Evolutionary conservation across 345 rosid genomes (phyloP).

Genomic region (Erodium maritimum): DNA sequence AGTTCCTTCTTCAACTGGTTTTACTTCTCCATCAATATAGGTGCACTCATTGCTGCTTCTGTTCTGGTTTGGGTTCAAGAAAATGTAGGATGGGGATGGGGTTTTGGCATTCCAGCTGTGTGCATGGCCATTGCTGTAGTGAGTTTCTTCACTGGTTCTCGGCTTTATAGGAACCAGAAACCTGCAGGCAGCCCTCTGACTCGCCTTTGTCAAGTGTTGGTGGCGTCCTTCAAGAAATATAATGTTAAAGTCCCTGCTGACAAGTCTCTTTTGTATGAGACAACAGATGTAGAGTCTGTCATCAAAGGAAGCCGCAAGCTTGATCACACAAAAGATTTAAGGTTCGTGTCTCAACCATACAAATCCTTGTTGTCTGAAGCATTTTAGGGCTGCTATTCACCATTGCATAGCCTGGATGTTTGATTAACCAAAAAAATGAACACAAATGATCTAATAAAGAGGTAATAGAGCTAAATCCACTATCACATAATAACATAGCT

Average conservation of each 20-base stretch:
- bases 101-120: conserved; percentile 30
- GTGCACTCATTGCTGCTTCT: conserved; percentile 25
- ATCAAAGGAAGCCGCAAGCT: conserved; percentile 38
- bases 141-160: conserved; percentile 23
- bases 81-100: conserved; percentile 30
- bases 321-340: conserved; percentile 21
- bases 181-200: conserved; percentile 37
- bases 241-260: conserved; percentile 23
- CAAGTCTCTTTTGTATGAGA: conserved; percentile 25
- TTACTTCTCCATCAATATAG: conserved; percentile 25
- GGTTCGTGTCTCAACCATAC: conserved; percentile 7
- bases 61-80: conserved; percentile 25
- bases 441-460: too few relatives aligned
- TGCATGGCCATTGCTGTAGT: conserved; percentile 29
- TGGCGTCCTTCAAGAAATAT: conserved; percentile 24
- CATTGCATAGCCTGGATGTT: too few relatives aligned
- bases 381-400: too few relatives aligned
- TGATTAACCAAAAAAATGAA: too few relatives aligned
- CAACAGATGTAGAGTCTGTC: conserved; percentile 20
- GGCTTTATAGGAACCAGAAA: conserved; percentile 24
- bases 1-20: too few relatives aligned
- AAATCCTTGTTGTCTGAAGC: too few relatives aligned
- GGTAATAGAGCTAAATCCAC: too few relatives aligned
- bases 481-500: too few relatives aligned
- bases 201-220: conserved; percentile 19